Conservation (phyloP, 148 eudicot genomes). For the Silene uniflora region DNA sequence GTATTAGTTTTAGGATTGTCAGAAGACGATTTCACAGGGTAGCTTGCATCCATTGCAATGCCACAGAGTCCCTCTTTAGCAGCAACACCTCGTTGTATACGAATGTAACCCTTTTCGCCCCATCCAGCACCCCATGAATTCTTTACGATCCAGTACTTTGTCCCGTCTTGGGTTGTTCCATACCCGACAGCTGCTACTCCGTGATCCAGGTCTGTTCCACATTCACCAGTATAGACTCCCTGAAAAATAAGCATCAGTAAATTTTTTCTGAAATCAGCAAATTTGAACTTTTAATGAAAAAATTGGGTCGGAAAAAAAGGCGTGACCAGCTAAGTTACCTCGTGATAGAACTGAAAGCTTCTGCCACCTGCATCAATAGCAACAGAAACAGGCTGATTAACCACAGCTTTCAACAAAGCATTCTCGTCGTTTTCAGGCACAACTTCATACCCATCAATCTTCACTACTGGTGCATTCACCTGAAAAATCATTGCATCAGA, state of each 20-base stretch:
- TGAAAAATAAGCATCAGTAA: constrained; percentile 17
- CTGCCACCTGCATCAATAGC: constrained; percentile 63
- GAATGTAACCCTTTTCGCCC: constrained; percentile 76
- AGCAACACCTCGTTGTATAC: constrained; percentile 45
- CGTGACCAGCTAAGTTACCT: constrained; percentile 30
- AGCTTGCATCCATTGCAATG: constrained; percentile 61
- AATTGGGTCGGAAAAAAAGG: not conserved
- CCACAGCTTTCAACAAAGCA: constrained; percentile 66
- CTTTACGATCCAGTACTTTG: constrained; percentile 69
- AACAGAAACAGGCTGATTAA: constrained; percentile 68
- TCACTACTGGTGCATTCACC: not conserved
- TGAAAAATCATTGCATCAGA: not conserved
- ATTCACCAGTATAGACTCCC: constrained; percentile 54
- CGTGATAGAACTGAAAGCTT: constrained; percentile 59
- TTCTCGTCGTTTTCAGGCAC: constrained; percentile 25
- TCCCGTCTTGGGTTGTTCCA: constrained; percentile 54
- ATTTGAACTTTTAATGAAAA: not conserved
- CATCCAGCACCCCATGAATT: constrained; percentile 66
- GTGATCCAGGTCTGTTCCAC: constrained; percentile 60
- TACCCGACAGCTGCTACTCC: constrained; percentile 64
- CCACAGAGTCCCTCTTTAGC: constrained; percentile 60
- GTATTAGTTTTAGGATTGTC: constrained; percentile 30
- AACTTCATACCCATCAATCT: not conserved
- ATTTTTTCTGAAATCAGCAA: no score
- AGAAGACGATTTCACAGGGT: constrained; percentile 48